phyloP scores from a whole-genome alignment of 2,329 filamentous ascomycete genomes.

The Coleophoma cylindrospora region DNA sequence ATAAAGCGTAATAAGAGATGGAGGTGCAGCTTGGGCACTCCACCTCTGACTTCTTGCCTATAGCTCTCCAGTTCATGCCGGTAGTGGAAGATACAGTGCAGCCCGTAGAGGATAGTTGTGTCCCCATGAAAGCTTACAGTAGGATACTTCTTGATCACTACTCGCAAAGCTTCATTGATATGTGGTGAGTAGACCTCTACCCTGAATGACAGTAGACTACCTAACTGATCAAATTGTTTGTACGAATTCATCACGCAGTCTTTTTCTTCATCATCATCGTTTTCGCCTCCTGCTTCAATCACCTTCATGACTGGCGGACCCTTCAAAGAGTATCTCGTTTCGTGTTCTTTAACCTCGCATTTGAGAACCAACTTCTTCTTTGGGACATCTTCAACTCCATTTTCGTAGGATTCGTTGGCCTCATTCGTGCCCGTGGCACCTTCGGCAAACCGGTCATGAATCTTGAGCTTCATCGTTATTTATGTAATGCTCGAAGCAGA shows the following conservation, averaged over 20 bases:
- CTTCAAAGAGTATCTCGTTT: not conserved
- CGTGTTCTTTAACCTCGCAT: constrained; percentile 4
- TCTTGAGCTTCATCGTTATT: not conserved
- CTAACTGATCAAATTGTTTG: not conserved
- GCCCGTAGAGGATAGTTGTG: constrained; percentile 1
- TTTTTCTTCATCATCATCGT: constrained; percentile 1
- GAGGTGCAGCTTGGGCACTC: constrained; percentile 2
- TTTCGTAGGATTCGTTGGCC: not conserved
- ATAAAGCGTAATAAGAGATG: constrained; percentile 4
- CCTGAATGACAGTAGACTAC: not conserved
- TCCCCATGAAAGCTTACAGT: constrained; percentile 5
- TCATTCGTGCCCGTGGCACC: not conserved
- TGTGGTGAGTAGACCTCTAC: constrained; percentile 7
- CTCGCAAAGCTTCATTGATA: constrained; percentile 5
- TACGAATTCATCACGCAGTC: constrained; percentile 1
- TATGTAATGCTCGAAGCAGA: not conserved
- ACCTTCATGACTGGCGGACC: constrained; percentile 1
- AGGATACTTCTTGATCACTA: constrained; percentile 6
- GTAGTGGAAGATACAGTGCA: constrained; percentile 8
- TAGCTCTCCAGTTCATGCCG: constrained; percentile 8
- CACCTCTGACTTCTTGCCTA: not conserved
- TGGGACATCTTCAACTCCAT: not conserved
- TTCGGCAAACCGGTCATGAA: not conserved
- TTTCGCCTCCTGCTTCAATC: not conserved
- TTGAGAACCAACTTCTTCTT: not conserved